Evolutionary conservation across 2,329 filamentous ascomycete genomes (phyloP), one percentile per base, ranked within the genome.

Genomic region (Chaetothyriales sp.): DNA sequence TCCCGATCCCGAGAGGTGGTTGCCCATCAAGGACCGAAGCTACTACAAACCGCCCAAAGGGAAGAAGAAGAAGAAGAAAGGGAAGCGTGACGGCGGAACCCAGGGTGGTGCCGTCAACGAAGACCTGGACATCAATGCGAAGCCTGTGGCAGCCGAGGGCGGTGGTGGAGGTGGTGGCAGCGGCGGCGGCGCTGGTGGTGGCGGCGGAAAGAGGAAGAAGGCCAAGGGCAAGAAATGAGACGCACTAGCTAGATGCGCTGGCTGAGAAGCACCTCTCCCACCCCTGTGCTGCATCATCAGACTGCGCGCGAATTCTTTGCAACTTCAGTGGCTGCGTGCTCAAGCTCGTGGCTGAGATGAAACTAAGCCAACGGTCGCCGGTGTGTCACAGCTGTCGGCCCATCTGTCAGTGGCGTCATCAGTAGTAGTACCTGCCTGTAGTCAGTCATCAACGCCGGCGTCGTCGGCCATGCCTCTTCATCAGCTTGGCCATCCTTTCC

Each of bases 31-130:
- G 49, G 92, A 98, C 66, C 78, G 92, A 52, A 92, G 86, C 61
- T 86, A 81, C 43, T 98, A 95, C 69, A 76, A 85, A 47, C 89
- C 89, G 6, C 63, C 63, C 2, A 95, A 92, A 72, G 89, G 89
- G 5, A 89, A 85, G 73, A 89, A 85, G 73, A 94, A 95, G 76
- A 86, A 87, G 51, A 90, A 88, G 76, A 84, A 89, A 76, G 85
- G 84, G 70, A 62, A 66, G 57, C 68, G 70, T 61, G 82, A 81
- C 4, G 74, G 77, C 55, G 85, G 87, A 59, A 95, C 87, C 7
- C 92, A 97, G 67, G 92, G 92, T 55, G 90, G 89, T 47, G 71
- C 83, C 10, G 85, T 88, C 19, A 82, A 77, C 61, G 86, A 89
- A 57, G 83, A 85, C 48, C 65, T 81, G 76, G 73, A 59, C 40